Conservation (phyloP, 805 yeast species). For the Metschnikowia gelsemii region DNA sequence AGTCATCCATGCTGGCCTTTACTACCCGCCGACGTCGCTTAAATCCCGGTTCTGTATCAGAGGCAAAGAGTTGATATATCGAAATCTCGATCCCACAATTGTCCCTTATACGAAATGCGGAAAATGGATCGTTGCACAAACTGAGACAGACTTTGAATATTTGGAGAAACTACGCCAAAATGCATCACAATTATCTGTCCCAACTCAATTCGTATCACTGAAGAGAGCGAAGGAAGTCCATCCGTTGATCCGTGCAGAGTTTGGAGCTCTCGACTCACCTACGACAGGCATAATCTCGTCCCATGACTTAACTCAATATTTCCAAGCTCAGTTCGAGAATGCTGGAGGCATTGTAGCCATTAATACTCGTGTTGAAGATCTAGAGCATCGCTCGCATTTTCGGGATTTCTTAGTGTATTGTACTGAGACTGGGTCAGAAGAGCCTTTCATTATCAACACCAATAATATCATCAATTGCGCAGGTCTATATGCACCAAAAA, state of each 20-base stretch:
- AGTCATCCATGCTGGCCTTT: constrained; percentile 89
- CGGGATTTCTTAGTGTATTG: constrained; percentile 27
- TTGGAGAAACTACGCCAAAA: constrained; percentile 52
- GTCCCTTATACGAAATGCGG: constrained; percentile 63
- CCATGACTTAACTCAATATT: constrained; percentile 67
- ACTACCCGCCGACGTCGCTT: constrained; percentile 68
- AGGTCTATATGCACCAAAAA: constrained; percentile 71
- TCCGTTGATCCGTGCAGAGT: constrained; percentile 64
- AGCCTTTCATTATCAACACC: constrained; percentile 43
- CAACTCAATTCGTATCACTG: constrained; percentile 55
- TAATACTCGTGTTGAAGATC: constrained; percentile 54
- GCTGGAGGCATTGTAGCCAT: constrained; percentile 64
- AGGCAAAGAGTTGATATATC: constrained; percentile 71
- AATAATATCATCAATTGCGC: constrained; percentile 73
- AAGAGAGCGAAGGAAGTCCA: constrained; percentile 48
- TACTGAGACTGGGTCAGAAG: constrained; percentile 30
- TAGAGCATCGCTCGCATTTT: constrained; percentile 25
- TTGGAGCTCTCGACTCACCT: constrained; percentile 69
- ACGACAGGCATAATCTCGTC: constrained; percentile 84
- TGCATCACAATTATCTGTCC: constrained; percentile 51
- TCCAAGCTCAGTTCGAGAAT: constrained; percentile 52
- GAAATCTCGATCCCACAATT: constrained; percentile 36
- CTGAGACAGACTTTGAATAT: constrained; percentile 58
- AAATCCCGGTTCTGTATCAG: constrained; percentile 69
- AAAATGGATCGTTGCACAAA: constrained; percentile 86